These are phyloP conservation scores for Pelargonium exstipulatum DNA, from an alignment of 441 rosid genomes.

Conservation along the genomic window DNA sequence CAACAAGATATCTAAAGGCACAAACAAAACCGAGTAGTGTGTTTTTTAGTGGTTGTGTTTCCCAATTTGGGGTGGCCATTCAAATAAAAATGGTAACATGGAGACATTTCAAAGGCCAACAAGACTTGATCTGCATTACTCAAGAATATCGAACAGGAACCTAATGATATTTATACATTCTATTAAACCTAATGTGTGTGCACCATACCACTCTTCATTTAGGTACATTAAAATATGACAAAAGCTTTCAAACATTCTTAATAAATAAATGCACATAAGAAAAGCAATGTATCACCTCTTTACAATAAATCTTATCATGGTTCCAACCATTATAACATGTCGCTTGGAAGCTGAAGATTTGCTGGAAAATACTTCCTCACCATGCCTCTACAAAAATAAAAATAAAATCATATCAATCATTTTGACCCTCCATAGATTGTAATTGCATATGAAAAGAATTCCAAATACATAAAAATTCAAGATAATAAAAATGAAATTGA, in stretches of 20 bases:
- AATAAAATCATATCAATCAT: constrained; percentile 3
- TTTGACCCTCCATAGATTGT: neutral
- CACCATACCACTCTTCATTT: neutral
- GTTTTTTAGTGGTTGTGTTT: too few species aligned
- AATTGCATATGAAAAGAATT: neutral
- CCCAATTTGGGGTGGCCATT: too few species aligned
- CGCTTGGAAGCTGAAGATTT: constrained; percentile 46
- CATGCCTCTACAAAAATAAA: constrained; percentile 38
- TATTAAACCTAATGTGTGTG: neutral
- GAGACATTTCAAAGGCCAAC: neutral
- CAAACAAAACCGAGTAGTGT: too few species aligned
- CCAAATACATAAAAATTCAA: constrained; percentile 1
- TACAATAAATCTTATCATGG: constrained; percentile 57
- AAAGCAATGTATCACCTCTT: constrained; percentile 50
- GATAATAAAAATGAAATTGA: neutral
- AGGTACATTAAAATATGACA: neutral
- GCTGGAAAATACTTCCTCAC: constrained; percentile 49
- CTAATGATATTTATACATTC: neutral
- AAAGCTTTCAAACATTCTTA: neutral
- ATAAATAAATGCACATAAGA: neutral
- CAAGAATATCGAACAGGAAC: neutral
- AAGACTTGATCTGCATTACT: neutral
- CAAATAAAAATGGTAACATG: too few species aligned
- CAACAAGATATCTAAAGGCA: too few species aligned
- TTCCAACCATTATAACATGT: constrained; percentile 60